Base-by-base conservation (phyloP, 1,284 basidiomycete species). In the Stereum hirsutum region DNA sequence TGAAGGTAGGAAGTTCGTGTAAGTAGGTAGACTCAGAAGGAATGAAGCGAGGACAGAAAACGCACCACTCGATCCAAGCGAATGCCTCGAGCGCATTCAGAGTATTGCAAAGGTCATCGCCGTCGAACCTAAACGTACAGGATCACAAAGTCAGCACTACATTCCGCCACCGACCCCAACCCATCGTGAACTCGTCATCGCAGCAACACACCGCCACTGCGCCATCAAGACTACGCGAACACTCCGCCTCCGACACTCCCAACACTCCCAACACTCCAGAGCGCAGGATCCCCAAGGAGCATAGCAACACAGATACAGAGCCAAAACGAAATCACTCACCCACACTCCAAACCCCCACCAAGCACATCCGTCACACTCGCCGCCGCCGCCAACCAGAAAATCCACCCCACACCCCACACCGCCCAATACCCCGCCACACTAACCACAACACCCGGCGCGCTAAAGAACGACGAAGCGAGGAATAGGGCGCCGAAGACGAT, bases 281-380 rank as follows among this genome's bases (percentile, higher is more conserved):
- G n/a, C n/a, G n/a, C n/a, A n/a, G n/a, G n/a, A n/a, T n/a, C n/a
- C n/a, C n/a, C 21, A 26, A 36, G 8, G n/a, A 8, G 17, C 17
- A 14, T 23, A 23, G 10, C 25, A 35, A 21, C 24, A 20, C 23
- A 6, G 12, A 12, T 20, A 17, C 10, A 34, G 21, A 11, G 27
- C 14, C 14, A 39, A 39, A 41, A 19, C 20, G 27, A 40, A 28
- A 24, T 41, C 35, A 35, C 69, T 40, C 57, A 78, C 79, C 53
- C 56, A 72, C 84, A 88, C 53, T 82, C 76, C 40, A 82, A 55
- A 8, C 81, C 74, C 19, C 84, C 84, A 12, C 78, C 76, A 21
- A 85, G 65, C 30, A 70, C 64, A 20, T 72, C 61, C 1, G 84
- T 87, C 41, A 88, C 72, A 15, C 78, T 72, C 2, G 79, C 78